Percentiles rank a stretch among this genome's conserved stretches.
Conservation (phyloP, 2,329 filamentous ascomycete species). For the Pseudogymnoascus sp. region DNA sequence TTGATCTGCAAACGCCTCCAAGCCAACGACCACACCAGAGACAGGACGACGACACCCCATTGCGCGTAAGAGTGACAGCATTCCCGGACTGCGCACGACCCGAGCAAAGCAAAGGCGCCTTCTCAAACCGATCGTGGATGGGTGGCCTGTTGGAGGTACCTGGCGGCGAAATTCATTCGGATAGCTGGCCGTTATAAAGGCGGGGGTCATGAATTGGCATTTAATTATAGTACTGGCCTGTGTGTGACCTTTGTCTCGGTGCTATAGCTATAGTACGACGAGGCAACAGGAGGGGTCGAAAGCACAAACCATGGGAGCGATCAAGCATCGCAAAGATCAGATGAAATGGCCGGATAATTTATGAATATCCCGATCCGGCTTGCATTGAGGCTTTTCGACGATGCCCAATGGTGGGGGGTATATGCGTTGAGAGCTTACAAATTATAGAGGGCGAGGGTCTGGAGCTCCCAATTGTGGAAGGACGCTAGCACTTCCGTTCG, state of each 20-base stretch:
- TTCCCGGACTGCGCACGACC: background rate
- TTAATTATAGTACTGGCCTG: background rate
- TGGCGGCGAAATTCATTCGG: background rate
- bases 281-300: background rate
- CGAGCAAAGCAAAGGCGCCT: background rate
- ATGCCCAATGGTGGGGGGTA: background rate
- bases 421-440: background rate
- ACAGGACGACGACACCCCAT: background rate
- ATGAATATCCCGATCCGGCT: background rate
- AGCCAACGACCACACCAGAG: background rate
- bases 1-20: conserved; percentile 7
- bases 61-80: background rate
- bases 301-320: conserved; percentile 1
- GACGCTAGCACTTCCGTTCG: background rate
- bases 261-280: background rate
- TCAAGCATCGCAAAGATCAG: conserved; percentile 1
- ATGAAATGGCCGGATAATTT: background rate
- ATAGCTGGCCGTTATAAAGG: background rate
- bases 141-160: background rate
- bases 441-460: background rate
- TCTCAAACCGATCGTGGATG: background rate
- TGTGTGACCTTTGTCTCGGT: conserved; percentile 1
- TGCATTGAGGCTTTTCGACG: background rate
- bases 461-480: background rate
- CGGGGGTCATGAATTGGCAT: background rate